Base-by-base conservation (phyloP, 2,329 filamentous ascomycete species). In the Aspergillus proliferans region DNA sequence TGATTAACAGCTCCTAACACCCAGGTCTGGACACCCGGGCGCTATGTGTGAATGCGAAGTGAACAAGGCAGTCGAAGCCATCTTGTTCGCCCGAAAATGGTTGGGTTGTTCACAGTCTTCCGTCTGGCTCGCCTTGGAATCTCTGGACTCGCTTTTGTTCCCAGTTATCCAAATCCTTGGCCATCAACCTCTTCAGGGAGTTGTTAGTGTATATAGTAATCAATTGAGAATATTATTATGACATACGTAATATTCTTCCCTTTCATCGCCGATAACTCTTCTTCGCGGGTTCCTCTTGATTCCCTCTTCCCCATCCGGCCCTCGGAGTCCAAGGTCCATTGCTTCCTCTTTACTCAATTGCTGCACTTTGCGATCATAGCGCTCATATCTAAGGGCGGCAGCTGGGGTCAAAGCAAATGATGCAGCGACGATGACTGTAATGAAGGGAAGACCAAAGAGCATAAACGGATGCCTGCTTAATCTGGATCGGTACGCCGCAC, bases 331-430 rank as follows among this genome's bases (percentile, higher is more conserved):
- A 47, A 97, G 78, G 10, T 88, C 85, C 67, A 98, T 76, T 60
- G 88, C 88, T 69, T 98, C 90, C 51, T 96, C 88, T 60, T 87
- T 83, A 51, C 82, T 87, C 73, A 97, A 71, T 72, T 91, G 87
- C 62, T 87, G 81, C 51, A 96, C 88, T 73, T 88, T 92, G 54
- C 89, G 83, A 67, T 98, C 93, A 64, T 96, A 84, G 54, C 87
- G 83, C 73, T 98, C 93, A 71, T 97, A 98, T 50, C 94, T 82
- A 44, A 98, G 77, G 12, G 94, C 93, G 19, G 94, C 92, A 4
- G 92, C 93, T 1, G 92, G 93, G 0, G 93, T 97, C 44, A 98
- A 80, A 60, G 95, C 87, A 70, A 98, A 98, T 3, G 88, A 95
- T 0, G 90, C 92, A 1, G 86, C 88, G 22, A 98, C 82, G 64